These are phyloP conservation scores for Penicillium sp. DNA, from an alignment of 2,329 filamentous ascomycete genomes.

Conservation along the genomic window DNA sequence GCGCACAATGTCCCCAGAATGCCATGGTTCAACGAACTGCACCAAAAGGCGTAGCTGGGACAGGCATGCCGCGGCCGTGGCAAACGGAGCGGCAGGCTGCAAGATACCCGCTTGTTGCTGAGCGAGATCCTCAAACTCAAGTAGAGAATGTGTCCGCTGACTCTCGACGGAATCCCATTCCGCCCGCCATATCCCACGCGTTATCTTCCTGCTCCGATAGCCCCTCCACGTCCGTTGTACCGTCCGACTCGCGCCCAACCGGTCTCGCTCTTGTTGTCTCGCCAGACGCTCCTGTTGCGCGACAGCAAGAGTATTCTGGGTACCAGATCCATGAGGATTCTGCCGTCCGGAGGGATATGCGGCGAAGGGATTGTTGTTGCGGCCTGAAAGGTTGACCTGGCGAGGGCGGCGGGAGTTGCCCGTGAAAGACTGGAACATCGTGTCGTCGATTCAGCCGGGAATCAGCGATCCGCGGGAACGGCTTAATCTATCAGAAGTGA, in stretches of 20 bases:
- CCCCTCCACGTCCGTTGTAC: constrained; percentile 87
- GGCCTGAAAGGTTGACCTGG: constrained; percentile 92
- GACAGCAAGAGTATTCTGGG: constrained; percentile 78
- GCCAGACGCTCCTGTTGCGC: constrained; percentile 84
- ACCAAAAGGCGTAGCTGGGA: constrained; percentile 68
- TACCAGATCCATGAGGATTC: constrained; percentile 61
- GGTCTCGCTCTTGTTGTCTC: constrained; percentile 80
- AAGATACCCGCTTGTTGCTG: constrained; percentile 51
- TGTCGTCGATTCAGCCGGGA: constrained; percentile 24
- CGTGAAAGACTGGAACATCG: constrained; percentile 91
- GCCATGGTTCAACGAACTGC: constrained; percentile 65
- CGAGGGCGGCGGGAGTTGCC: constrained; percentile 83
- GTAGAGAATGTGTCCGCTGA: constrained; percentile 38
- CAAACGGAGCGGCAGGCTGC: constrained; percentile 48
- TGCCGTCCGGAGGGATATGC: constrained; percentile 62
- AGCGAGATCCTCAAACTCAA: constrained; percentile 40
- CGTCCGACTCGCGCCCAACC: constrained; percentile 71
- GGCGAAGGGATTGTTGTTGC: constrained; percentile 78
- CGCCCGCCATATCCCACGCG: constrained; percentile 63
- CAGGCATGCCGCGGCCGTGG: constrained; percentile 45
- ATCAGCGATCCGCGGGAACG: constrained; percentile 14
- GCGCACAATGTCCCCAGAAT: constrained; percentile 45
- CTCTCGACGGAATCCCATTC: constrained; percentile 67
- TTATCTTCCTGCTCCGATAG: constrained; percentile 63
- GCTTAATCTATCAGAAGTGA: constrained; percentile 9